Evolutionary conservation across 2,329 filamentous ascomycete species (phyloP).

Genomic region (Colletotrichum gigasporum): DNA sequence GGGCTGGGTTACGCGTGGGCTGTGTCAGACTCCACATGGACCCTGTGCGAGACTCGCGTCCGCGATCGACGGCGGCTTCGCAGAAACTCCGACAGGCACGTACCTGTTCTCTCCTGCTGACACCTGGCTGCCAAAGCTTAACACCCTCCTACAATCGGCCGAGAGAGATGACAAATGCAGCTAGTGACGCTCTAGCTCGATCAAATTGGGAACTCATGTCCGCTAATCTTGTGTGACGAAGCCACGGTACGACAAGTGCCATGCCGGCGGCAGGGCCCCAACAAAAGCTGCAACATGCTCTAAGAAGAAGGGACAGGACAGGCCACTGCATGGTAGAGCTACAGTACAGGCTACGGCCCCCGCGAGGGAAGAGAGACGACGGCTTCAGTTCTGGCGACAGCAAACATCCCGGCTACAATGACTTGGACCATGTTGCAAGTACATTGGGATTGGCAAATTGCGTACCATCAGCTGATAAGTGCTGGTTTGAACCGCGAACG

Average conservation of each 20-base stretch:
- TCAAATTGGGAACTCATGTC: slow-evolving; percentile 26
- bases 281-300: not conserved
- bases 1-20: not conserved
- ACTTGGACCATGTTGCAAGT: slow-evolving; percentile 24
- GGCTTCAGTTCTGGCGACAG: not conserved
- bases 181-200: slow-evolving; percentile 11
- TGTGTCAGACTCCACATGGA: not conserved
- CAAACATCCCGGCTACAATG: slow-evolving; percentile 13
- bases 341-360: no score
- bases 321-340: no score
- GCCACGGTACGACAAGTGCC: slow-evolving; percentile 14
- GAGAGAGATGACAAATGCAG: slow-evolving; percentile 17
- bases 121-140: slow-evolving; percentile 25
- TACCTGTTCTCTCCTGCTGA: not conserved
- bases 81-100: not conserved
- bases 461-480: slow-evolving; percentile 22
- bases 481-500: not conserved
- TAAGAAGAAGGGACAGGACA: not conserved
- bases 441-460: slow-evolving; percentile 26
- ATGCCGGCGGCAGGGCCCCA: slow-evolving; percentile 5
- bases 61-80: slow-evolving; percentile 4
- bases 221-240: slow-evolving; percentile 29
- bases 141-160: slow-evolving; percentile 20
- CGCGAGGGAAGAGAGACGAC: not conserved
- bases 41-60: slow-evolving; percentile 25